Base-by-base conservation (phyloP, 1,139 yeast genomes). In the Entelexis sorbosivorans region DNA sequence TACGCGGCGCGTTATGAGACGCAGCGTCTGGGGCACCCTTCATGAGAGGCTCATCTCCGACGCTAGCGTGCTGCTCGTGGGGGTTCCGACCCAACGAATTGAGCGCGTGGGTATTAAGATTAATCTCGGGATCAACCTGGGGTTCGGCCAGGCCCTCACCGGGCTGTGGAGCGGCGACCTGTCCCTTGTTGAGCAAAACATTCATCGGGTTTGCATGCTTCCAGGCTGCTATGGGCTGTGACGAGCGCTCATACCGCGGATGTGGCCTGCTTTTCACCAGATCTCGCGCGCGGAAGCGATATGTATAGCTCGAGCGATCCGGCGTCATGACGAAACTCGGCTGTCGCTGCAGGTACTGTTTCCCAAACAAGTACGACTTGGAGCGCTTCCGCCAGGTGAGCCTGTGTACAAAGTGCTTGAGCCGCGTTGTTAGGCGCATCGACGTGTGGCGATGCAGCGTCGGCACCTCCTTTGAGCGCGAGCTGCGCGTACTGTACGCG, bases 251-350 rank as follows among this genome's bases (percentile, higher is more conserved):
- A 13, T 46, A 35, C 10, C 47, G 45, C 1, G 59, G 56, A 8
- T 39, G 32, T 1, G 59, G 59, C 7, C 45, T 44, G n/a, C 54
- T 52, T 17, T 44, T 44, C 6, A 39, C 36, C 14, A 56, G 28
- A 19, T 56, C 57, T 1, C 52, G 43, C 20, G 24, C 42, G 20
- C 45, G 43, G 32, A 50, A 56, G 4, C 43, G 26, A 26, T 53
- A 52, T n/a, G 48, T 44, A 32, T 43, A 46, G 17, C 47, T 48
- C n/a, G 58, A 56, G 10, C 47, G 35, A 26, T 57, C 60, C n/a
- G 60, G 60, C 2, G 58, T 55, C 22, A 58, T 52, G 3, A 57
- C 52, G 24, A 52, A 55, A 6, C 56, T 51, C 0, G 58, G 54
- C 28, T 58, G 50, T 3, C 60, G 49, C 31, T 48, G 52, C 24